phyloP scores from a whole-genome alignment of 305 asterid species.

The Fraxinus xanthoxyloides region DNA sequence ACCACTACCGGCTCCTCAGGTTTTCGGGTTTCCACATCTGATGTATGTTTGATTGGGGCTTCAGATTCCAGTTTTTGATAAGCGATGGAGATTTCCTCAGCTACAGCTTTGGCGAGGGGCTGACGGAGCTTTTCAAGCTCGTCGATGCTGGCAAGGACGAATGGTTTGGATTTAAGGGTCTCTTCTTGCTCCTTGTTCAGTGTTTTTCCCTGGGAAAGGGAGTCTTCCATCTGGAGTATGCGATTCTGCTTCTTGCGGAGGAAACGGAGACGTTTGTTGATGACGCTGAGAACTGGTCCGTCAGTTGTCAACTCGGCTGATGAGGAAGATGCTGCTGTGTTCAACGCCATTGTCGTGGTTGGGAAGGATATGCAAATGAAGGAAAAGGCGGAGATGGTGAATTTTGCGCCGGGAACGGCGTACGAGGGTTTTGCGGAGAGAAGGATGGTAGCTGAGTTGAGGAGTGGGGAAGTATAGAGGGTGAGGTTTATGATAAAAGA shows the following conservation, averaged over 20 bases:
- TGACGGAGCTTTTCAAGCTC: slow-evolving; percentile 73
- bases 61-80: slow-evolving; percentile 24
- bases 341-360: slow-evolving; percentile 36
- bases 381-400: background rate
- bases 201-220: slow-evolving; percentile 52
- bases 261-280: slow-evolving; percentile 79
- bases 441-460: background rate
- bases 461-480: background rate
- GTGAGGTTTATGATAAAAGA: background rate
- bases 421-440: background rate
- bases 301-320: slow-evolving; percentile 43
- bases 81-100: slow-evolving; percentile 43
- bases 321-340: slow-evolving; percentile 23
- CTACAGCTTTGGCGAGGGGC: slow-evolving; percentile 61
- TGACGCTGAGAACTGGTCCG: slow-evolving; percentile 62
- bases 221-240: slow-evolving; percentile 70
- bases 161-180: slow-evolving; percentile 58
- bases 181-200: background rate
- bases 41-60: background rate
- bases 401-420: background rate
- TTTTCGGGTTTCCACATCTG: slow-evolving; percentile 6
- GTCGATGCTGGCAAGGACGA: slow-evolving; percentile 52
- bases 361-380: background rate
- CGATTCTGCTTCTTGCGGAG: slow-evolving; percentile 70
- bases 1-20: background rate